phyloP scores from a whole-genome alignment of 2,329 filamentous ascomycete species.

The Stemphylium beticola region DNA sequence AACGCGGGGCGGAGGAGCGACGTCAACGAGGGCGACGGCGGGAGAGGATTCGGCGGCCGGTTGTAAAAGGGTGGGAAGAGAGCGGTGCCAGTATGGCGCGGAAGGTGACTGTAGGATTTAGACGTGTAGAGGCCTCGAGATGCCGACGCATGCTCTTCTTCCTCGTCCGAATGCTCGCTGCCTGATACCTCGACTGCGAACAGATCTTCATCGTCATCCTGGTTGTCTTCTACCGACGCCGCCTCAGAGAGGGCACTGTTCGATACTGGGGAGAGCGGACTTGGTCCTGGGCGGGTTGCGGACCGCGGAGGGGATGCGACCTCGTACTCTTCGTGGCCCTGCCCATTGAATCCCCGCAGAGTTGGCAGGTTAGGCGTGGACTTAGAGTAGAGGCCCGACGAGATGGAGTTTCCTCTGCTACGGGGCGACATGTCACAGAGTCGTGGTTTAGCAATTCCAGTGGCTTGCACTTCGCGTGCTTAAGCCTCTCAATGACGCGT shows the following conservation, averaged over 20 bases:
- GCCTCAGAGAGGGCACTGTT: slow-evolving; percentile 45
- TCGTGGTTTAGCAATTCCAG: slow-evolving; percentile 1
- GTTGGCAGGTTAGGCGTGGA: slow-evolving; percentile 57
- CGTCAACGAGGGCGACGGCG: slow-evolving; percentile 89
- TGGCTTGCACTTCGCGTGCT: slow-evolving; percentile 29
- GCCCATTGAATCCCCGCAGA: slow-evolving; percentile 40
- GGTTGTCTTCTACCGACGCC: slow-evolving; percentile 35
- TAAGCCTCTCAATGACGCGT: slow-evolving; percentile 11
- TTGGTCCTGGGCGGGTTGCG: slow-evolving; percentile 14
- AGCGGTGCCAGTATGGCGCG: slow-evolving; percentile 39
- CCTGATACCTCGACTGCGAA: slow-evolving; percentile 28
- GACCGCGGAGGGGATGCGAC: slow-evolving; percentile 13
- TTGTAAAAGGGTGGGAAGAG: slow-evolving; percentile 93
- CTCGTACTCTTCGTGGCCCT: slow-evolving; percentile 2
- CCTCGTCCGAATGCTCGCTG: slow-evolving; percentile 24
- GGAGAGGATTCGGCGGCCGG: slow-evolving; percentile 90
- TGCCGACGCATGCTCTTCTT: slow-evolving; percentile 16
- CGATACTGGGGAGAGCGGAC: slow-evolving; percentile 27
- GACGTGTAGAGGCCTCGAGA: slow-evolving; percentile 52
- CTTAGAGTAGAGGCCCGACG: slow-evolving; percentile 53
- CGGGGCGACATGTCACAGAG: slow-evolving; percentile 51
- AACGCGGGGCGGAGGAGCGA: slow-evolving; percentile 80
- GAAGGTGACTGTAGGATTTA: slow-evolving; percentile 54
- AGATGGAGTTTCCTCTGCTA: slow-evolving; percentile 51
- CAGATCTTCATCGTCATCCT: slow-evolving; percentile 20